A percentile compares a stretch with the other conserved stretches of the same genome.
Conservation (phyloP, 2,329 filamentous ascomycete genomes). For the Colletotrichum chrysophilum region DNA sequence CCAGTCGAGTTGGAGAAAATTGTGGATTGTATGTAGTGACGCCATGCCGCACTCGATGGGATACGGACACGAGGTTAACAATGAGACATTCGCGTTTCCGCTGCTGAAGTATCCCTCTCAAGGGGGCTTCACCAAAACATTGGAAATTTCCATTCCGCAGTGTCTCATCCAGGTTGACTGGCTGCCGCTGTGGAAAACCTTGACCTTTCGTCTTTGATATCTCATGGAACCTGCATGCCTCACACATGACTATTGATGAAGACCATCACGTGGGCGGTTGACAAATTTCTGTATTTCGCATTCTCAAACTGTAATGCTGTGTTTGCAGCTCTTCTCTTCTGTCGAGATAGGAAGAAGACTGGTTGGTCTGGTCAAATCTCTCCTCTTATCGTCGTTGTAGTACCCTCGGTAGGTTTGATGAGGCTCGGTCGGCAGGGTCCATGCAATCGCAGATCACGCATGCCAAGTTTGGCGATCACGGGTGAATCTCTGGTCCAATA, state of each 20-base stretch:
- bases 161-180: background rate
- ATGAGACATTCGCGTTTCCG: background rate
- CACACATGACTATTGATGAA: background rate
- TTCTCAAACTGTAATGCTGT: background rate
- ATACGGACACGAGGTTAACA: background rate
- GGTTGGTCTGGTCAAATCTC: background rate
- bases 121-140: background rate
- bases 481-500: background rate
- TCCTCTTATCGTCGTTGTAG: background rate
- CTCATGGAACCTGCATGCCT: background rate
- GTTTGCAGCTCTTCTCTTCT: background rate
- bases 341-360: background rate
- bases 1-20: too few relatives aligned
- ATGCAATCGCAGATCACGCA: background rate
- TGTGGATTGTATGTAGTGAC: too few relatives aligned
- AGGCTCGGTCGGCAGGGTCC: background rate
- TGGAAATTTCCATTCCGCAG: background rate
- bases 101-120: background rate
- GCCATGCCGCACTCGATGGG: too few relatives aligned
- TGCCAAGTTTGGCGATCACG: background rate
- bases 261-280: background rate
- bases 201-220: background rate
- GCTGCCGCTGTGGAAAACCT: background rate
- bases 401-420: background rate
- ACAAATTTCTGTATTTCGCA: background rate